These are phyloP conservation scores for Sordaria brevicollis DNA, from an alignment of 495 filamentous ascomycete species.

Conservation along the genomic window DNA sequence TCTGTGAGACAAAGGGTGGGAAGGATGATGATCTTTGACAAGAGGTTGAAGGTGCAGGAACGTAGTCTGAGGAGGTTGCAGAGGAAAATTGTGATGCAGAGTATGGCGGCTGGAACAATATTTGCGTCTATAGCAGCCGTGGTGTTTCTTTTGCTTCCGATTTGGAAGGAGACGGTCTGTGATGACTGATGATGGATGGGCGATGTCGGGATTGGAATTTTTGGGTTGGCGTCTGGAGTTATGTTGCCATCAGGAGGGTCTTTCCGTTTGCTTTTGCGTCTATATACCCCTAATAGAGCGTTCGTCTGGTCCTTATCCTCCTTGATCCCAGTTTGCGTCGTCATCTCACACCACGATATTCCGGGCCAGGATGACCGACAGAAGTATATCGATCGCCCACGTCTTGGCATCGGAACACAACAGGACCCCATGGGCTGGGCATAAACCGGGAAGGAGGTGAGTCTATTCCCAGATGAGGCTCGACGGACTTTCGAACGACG, in stretches of 20 bases:
- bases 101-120: constrained; percentile 22
- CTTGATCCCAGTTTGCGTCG: neutral
- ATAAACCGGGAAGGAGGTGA: neutral
- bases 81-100: constrained; percentile 31
- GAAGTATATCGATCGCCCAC: neutral
- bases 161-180: constrained; percentile 26
- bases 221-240: neutral
- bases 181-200: neutral
- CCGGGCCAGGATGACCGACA: neutral
- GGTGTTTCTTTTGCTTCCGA: constrained; percentile 29
- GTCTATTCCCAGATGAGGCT: neutral
- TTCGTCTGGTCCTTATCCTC: neutral
- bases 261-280: neutral
- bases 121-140: constrained; percentile 26
- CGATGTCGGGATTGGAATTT: neutral
- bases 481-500: constrained; percentile 1
- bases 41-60: constrained; percentile 31
- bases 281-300: neutral
- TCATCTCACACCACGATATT: neutral
- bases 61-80: constrained; percentile 26
- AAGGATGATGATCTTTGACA: constrained; percentile 34
- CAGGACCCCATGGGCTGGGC: neutral
- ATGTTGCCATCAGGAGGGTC: neutral
- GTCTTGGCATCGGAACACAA: neutral
- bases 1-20: neutral